phyloP scores from a whole-genome alignment of 306 rosid species.

The Heteromeles arbutifolia region DNA sequence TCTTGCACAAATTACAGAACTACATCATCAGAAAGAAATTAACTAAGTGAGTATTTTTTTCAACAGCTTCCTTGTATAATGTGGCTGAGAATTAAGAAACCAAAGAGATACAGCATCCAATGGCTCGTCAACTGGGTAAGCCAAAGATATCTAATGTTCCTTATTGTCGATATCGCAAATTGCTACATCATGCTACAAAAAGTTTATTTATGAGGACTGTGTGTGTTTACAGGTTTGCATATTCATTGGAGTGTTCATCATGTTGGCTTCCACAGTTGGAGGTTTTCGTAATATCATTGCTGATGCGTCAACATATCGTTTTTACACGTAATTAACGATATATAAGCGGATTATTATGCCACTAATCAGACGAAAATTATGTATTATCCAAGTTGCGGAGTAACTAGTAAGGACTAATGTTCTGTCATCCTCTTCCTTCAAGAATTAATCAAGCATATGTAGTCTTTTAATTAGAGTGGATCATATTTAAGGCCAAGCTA shows the following conservation, averaged over 20 bases:
- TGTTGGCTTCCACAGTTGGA: conserved; percentile 88
- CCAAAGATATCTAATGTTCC: neutral
- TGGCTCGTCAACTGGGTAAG: conserved; percentile 97
- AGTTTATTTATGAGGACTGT: neutral
- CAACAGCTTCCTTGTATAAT: conserved; percentile 82
- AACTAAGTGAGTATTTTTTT: neutral
- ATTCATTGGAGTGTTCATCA: conserved; percentile 67
- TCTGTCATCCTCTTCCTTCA: neutral
- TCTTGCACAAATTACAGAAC: neutral
- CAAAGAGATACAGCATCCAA: conserved; percentile 60
- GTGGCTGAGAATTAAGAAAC: conserved; percentile 89
- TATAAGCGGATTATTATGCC: neutral
- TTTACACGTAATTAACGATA: conserved; percentile 44
- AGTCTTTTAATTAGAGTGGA: too few species aligned
- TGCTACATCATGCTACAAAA: too few species aligned
- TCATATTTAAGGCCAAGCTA: neutral
- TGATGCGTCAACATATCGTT: conserved; percentile 81
- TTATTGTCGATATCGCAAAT: neutral
- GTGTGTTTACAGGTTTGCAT: conserved; percentile 47
- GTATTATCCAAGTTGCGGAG: neutral
- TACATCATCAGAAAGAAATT: neutral
- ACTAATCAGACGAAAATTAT: neutral
- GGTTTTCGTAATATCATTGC: conserved; percentile 73
- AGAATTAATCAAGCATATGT: too few species aligned
- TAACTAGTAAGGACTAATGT: neutral